Conservation (phyloP, 768 basidiomycete genomes). For the Pleurotus salmoneostramineus region DNA sequence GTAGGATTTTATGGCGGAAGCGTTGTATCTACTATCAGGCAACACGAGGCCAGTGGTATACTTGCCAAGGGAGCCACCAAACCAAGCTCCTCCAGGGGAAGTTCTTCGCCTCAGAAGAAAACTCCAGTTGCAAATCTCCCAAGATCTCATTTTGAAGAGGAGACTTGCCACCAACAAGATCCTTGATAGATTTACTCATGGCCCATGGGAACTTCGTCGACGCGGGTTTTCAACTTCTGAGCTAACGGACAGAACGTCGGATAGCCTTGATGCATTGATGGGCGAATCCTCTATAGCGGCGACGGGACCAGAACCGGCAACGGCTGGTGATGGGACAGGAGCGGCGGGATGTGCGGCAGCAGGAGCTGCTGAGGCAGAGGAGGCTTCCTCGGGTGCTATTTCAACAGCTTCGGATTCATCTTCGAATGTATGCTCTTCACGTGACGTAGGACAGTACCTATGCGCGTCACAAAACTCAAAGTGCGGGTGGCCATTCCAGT, state of each 20-base stretch:
- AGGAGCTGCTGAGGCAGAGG: background rate
- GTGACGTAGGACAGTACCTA: constrained; percentile 83
- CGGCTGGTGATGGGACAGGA: constrained; percentile 30
- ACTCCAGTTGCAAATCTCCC: constrained; percentile 95
- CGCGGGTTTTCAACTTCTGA: constrained; percentile 96
- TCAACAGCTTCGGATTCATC: constrained; percentile 61
- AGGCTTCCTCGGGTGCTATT: constrained; percentile 31
- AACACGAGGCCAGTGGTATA: constrained; percentile 90
- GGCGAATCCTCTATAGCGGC: constrained; percentile 86
- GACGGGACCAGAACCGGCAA: constrained; percentile 53
- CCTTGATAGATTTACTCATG: constrained; percentile 84
- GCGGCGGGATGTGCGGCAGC: constrained; percentile 23
- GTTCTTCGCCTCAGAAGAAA: constrained; percentile 90
- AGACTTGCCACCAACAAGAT: constrained; percentile 98
- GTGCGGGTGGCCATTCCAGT: constrained; percentile 90
- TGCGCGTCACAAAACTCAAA: constrained; percentile 75
- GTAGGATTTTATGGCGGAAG: constrained; percentile 84
- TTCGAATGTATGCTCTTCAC: constrained; percentile 96
- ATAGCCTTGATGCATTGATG: constrained; percentile 56
- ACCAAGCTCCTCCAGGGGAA: constrained; percentile 96
- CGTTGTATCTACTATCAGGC: constrained; percentile 93
- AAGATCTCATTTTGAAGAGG: constrained; percentile 98
- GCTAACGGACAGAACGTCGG: constrained; percentile 88
- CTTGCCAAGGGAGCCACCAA: constrained; percentile 87
- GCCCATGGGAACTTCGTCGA: constrained; percentile 82